Percentiles rank a stretch among this genome's conserved stretches.
These are phyloP conservation scores for Apiosordaria backusii DNA, from an alignment of 495 filamentous ascomycete genomes.

Conservation along the genomic window DNA sequence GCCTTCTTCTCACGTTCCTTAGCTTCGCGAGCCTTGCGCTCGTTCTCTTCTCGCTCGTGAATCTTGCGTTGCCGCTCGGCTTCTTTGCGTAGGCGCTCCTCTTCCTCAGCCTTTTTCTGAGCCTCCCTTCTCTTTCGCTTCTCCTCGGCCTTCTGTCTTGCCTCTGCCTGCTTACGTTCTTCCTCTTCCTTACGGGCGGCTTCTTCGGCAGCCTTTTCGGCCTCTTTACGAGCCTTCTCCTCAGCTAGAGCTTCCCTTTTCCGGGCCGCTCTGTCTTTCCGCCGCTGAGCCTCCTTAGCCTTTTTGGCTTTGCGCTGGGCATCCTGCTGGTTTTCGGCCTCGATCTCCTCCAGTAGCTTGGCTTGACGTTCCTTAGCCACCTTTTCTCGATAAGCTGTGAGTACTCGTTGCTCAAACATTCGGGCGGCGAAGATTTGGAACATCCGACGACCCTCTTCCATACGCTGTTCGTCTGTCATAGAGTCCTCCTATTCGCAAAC, in stretches of 20 bases:
- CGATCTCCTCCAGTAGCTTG: conserved; percentile 85
- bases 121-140: conserved; percentile 87
- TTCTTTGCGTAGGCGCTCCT: conserved; percentile 71
- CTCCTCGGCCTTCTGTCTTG: conserved; percentile 75
- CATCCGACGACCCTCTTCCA: conserved; percentile 98
- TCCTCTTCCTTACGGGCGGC: conserved; percentile 71
- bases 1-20: conserved; percentile 87
- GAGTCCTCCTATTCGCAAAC: conserved; percentile 72
- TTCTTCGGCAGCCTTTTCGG: conserved; percentile 89
- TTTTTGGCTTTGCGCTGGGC: conserved; percentile 85
- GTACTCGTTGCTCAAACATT: conserved; percentile 98
- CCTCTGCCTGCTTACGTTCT: conserved; percentile 75
- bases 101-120: conserved; percentile 85
- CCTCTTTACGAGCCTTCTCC: conserved; percentile 80
- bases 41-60: conserved; percentile 81
- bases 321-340: conserved; percentile 73
- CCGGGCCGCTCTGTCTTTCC: conserved; percentile 81
- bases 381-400: conserved; percentile 96
- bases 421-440: conserved; percentile 99
- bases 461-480: conserved; percentile 96
- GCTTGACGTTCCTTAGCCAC: conserved; percentile 87
- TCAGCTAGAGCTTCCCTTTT: conserved; percentile 86
- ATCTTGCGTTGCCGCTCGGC: conserved; percentile 58
- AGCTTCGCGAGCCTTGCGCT: conserved; percentile 70
- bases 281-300: conserved; percentile 86